Percentiles rank a stretch among this genome's conserved stretches.
These are phyloP conservation scores for Saccharata proteae DNA, from an alignment of 2,329 filamentous ascomycete genomes.

Conservation along the genomic window DNA sequence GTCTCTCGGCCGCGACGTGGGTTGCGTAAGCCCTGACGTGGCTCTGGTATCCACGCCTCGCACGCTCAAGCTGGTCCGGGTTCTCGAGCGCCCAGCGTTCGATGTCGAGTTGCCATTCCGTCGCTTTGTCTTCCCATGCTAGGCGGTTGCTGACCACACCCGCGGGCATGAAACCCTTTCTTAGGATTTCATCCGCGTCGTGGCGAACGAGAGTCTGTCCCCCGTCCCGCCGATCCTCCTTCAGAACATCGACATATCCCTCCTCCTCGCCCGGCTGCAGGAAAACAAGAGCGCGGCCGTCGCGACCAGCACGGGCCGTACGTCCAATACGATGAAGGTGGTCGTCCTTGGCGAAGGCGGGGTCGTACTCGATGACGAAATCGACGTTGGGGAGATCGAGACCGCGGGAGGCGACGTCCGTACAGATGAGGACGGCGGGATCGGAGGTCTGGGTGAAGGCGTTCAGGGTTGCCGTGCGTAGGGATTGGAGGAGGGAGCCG, in stretches of 20 bases:
- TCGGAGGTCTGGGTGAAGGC: conserved; percentile 64
- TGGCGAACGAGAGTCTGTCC: conserved; percentile 40
- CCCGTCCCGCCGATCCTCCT: conserved; percentile 25
- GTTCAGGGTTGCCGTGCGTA: conserved; percentile 74
- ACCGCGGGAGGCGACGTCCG: conserved; percentile 89
- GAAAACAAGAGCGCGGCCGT: conserved; percentile 80
- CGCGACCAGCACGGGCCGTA: conserved; percentile 81
- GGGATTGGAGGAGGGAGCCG: conserved; percentile 77
- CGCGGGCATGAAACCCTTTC: conserved; percentile 44
- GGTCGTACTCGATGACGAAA: conserved; percentile 90
- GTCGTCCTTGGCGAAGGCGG: conserved; percentile 84
- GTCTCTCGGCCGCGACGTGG: conserved; percentile 72
- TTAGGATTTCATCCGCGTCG: conserved; percentile 53
- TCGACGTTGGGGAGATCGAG: conserved; percentile 93
- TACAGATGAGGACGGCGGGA: conserved; percentile 78
- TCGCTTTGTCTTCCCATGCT: conserved; percentile 54
- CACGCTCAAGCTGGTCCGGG: conserved; percentile 62
- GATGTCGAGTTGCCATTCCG: conserved; percentile 53
- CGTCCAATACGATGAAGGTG: conserved; percentile 91
- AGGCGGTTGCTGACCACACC: conserved; percentile 15
- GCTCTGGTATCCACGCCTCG: conserved; percentile 75
- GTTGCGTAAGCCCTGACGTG: conserved; percentile 93
- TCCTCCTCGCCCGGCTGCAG: conserved; percentile 85
- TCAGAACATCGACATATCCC: conserved; percentile 69
- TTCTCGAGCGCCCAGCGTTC: conserved; percentile 55